Evolutionary conservation across 225 moss, liverwort and hornwort genomes (phyloP).

Genomic region (Anthoceros angustus): DNA sequence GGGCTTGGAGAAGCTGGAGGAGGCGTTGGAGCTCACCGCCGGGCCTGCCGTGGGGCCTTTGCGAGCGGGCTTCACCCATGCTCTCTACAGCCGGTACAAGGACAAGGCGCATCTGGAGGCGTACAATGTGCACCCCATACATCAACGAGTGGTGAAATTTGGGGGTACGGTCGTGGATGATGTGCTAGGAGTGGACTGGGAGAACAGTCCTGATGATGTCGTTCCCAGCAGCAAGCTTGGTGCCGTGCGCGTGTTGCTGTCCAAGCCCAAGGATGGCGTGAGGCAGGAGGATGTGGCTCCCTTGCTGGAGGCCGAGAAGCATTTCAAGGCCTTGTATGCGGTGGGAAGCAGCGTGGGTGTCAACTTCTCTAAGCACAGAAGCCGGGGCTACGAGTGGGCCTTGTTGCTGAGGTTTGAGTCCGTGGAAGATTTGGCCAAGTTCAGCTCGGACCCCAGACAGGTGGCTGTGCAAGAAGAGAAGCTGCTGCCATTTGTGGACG

Average conservation of each 20-base stretch:
- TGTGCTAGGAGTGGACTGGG: neutral
- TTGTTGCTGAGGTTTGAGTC: too few relatives aligned
- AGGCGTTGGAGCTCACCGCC: neutral
- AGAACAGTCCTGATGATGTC: neutral
- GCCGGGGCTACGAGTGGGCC: too few relatives aligned
- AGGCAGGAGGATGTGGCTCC: neutral
- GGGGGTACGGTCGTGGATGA: neutral
- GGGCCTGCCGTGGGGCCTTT: neutral
- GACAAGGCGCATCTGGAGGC: constrained; percentile 1
- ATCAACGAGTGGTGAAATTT: neutral
- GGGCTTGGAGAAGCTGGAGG: neutral
- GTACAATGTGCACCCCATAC: neutral
- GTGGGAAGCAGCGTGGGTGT: too few relatives aligned
- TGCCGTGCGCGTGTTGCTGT: neutral
- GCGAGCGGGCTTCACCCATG: neutral
- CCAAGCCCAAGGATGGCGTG: neutral
- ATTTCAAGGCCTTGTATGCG: too few relatives aligned
- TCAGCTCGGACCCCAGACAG: too few relatives aligned
- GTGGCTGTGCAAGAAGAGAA: too few relatives aligned
- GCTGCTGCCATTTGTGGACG: too few relatives aligned
- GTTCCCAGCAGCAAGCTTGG: neutral
- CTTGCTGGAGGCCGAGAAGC: too few relatives aligned
- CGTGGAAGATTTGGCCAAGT: too few relatives aligned
- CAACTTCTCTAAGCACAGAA: too few relatives aligned
- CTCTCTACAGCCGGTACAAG: neutral